Evolutionary conservation across 257 asterid genomes (phyloP), one percentile per base, ranked within the genome.

Genomic region (Solanum tarijense): DNA sequence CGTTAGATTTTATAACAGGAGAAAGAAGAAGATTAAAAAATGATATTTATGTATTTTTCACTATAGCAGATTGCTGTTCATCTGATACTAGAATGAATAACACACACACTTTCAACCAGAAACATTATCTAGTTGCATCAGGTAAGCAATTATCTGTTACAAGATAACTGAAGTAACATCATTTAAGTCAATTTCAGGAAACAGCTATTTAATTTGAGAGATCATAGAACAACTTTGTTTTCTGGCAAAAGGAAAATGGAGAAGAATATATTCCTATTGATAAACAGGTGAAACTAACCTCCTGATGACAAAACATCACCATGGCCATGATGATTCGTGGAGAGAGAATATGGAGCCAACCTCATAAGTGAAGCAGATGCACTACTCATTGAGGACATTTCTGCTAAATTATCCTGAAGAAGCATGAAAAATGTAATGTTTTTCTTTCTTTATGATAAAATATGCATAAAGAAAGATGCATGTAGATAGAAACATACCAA

Each of bases 401-500:
- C 95, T 25, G 89, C 88, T 85, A 92, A 43, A 72, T 92, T 92
- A 86, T 94, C 95, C 95, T 94, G 95, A 87, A 86, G 89, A 89
- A 86, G 88, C 89, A 88, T 82, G 79, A 87, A 52, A 82, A 88
- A 89, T 76, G 85, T 73, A 88, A 82, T 60, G 85, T 68, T 60
- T 86, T 86, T 65, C 60, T 82, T 29, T 27, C 68, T 29, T 38
- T 29, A n/a, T 82, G 69, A 48, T 48, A 74, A 74, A 25, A 72
- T 20, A 78, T 48, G 85, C 27, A 69, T 35, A 89, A 46, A 39
- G 86, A 84, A 76, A 73, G 74, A 86, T 62, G 36, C 83, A 32
- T 85, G 20, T 55, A 88, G 86, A 74, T 6, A 79, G 87, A 83
- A 76, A 71, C 14, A 52, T 76, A 87, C 43, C 88, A 81, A 43